Percentiles rank a stretch among this genome's conserved stretches.
phyloP scores from a whole-genome alignment of 129 eudicot species.

The Glebionis coronaria region DNA sequence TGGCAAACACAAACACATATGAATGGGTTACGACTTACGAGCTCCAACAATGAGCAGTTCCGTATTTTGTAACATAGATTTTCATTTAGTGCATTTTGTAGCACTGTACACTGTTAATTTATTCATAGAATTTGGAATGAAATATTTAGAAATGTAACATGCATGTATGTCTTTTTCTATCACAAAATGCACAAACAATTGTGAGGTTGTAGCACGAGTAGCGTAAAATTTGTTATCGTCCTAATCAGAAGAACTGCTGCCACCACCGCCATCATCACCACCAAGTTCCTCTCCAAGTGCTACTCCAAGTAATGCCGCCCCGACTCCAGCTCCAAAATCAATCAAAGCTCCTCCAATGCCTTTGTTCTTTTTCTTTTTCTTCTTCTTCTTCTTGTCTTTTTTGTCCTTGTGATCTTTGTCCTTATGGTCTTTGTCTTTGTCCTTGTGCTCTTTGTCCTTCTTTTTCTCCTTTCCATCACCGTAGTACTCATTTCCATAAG shows the following conservation, averaged over 20 bases:
- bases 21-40: no score
- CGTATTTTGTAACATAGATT: no score
- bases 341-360: constrained; percentile 30
- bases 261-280: constrained; percentile 28
- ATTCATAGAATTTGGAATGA: no score
- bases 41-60: no score
- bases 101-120: no score
- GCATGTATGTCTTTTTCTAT: no score
- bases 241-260: constrained; percentile 33
- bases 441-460: constrained; percentile 26
- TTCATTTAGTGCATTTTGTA: no score
- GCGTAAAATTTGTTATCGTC: background rate
- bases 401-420: constrained; percentile 23
- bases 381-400: constrained; percentile 25
- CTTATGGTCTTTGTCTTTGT: constrained; percentile 24
- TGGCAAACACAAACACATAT: no score
- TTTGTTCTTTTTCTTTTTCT: constrained; percentile 30
- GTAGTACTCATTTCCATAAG: background rate
- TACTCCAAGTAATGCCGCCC: constrained; percentile 35
- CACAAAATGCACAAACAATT: no score
- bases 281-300: constrained; percentile 32
- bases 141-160: no score
- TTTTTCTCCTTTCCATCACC: constrained; percentile 28
- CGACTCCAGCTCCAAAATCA: constrained; percentile 30
- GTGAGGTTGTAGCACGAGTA: background rate